Base-by-base conservation (phyloP, 2,329 filamentous ascomycete species). In the Ophiostoma sp. region DNA sequence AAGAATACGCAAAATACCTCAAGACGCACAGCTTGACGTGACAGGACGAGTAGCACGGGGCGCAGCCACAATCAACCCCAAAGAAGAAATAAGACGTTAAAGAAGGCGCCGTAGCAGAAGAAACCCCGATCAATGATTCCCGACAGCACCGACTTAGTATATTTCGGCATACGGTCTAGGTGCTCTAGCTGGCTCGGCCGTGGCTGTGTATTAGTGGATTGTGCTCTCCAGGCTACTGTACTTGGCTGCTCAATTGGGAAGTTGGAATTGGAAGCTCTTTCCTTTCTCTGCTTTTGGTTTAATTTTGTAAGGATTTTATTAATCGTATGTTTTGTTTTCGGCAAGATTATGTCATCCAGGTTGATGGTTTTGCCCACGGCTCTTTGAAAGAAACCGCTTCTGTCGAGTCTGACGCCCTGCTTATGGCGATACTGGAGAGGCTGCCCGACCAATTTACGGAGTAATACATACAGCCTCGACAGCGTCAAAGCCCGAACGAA, bases 201-300 rank as follows among this genome's bases (percentile, higher is more conserved):
- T 64, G 60, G 60, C 60, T 64, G 60, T 64, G 60, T 39, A 36
- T 57, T 27, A 64, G 60, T 64, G 60, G 60, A 64, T 8, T 64
- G 27, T 8, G 7, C 1, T 57, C 52, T 27, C n/a, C 52, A 57
- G 17, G 11, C 57, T 35, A 62, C 57, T 62, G 27, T 27, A 62
- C 27, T 6, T 20, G 60, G 60, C 60, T n/a, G 33, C 60, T 64
- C 17, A 11, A 64, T 64, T 64, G 60, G 31, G 60, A 64, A 36
- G 27, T 17, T 20, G 27, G 27, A 62, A n/a, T 57, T 57, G 52
- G 44, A n/a, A 57, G 17, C 52, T 11, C 52, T 33, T 62, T 31
- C 57, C 27, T 20, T 20, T 33, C 27, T 60, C 77, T 80, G 36
- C 6, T 20, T 48, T 48, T n/a, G n/a, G n/a, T 48, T 48, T 7